Conservation (phyloP, 331 rosid genomes). For the Quercus tomentella region DNA sequence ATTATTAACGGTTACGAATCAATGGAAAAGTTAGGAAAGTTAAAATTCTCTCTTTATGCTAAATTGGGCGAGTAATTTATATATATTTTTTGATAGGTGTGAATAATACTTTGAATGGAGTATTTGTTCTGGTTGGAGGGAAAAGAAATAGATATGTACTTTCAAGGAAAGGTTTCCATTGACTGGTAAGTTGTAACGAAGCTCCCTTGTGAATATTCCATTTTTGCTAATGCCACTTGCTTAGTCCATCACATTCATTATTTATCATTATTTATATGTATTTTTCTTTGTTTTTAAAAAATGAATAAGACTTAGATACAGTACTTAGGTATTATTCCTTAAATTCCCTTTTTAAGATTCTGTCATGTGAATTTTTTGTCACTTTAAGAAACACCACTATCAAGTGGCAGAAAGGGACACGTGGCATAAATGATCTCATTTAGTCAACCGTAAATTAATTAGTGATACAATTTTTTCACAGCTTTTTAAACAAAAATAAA, state of each 20-base stretch:
- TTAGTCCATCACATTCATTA: background rate
- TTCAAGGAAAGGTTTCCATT: background rate
- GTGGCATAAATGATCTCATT: too few species aligned
- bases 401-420: background rate
- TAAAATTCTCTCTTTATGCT: background rate
- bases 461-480: too few species aligned
- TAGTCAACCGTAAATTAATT: too few species aligned
- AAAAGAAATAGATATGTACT: background rate
- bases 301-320: rapidly evolving
- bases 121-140: background rate
- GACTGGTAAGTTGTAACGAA: background rate
- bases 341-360: rapidly evolving
- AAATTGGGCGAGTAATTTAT: background rate
- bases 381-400: background rate
- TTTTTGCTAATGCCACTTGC: background rate
- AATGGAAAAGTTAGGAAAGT: background rate
- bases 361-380: too few species aligned
- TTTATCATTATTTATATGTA: background rate
- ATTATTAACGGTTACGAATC: background rate
- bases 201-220: background rate
- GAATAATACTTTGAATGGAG: background rate
- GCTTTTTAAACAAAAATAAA: too few species aligned
- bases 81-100: too few species aligned
- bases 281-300: background rate
- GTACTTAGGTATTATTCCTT: too few species aligned